phyloP scores from a whole-genome alignment of 2,329 filamentous ascomycete genomes.

The Beauveria scarabaeidicola region DNA sequence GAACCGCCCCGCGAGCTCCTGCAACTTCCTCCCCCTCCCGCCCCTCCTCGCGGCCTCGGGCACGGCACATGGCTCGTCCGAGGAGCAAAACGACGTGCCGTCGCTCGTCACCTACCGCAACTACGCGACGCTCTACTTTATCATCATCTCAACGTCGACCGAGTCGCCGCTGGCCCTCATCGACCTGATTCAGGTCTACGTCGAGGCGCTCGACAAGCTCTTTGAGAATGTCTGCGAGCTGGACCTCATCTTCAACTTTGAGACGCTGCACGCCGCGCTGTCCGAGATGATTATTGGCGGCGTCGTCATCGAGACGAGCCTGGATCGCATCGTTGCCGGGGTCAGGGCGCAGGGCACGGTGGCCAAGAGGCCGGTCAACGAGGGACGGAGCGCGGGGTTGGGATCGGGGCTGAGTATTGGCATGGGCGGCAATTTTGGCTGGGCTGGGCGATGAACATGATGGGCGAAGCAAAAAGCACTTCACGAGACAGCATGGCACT shows the following conservation, averaged over 20 bases:
- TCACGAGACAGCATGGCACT: neutral
- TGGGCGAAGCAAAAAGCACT: neutral
- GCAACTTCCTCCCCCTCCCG: conserved; percentile 86
- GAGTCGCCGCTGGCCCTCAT: conserved; percentile 93
- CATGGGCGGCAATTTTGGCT: conserved; percentile 52
- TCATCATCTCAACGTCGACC: conserved; percentile 91
- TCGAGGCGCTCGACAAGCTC: conserved; percentile 85
- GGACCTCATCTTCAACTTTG: conserved; percentile 97
- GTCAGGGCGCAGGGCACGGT: conserved; percentile 71
- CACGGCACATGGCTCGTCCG: conserved; percentile 54
- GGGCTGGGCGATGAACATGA: conserved; percentile 31
- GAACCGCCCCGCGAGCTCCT: conserved; percentile 82
- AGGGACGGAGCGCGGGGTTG: conserved; percentile 41
- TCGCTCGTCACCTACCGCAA: conserved; percentile 96
- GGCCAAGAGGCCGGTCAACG: conserved; percentile 70
- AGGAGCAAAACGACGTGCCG: conserved; percentile 77
- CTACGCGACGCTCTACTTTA: conserved; percentile 98
- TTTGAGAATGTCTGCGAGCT: conserved; percentile 99
- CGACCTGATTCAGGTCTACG: conserved; percentile 96
- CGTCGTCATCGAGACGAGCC: conserved; percentile 84
- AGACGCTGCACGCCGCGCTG: conserved; percentile 84
- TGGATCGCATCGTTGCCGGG: conserved; percentile 80
- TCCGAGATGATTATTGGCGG: conserved; percentile 94
- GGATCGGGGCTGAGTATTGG: conserved; percentile 46
- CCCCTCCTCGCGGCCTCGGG: conserved; percentile 55